These are phyloP conservation scores for Aureococcus anophagefferens DNA, from an alignment of 108 stramenopile genomes.

Conservation along the genomic window DNA sequence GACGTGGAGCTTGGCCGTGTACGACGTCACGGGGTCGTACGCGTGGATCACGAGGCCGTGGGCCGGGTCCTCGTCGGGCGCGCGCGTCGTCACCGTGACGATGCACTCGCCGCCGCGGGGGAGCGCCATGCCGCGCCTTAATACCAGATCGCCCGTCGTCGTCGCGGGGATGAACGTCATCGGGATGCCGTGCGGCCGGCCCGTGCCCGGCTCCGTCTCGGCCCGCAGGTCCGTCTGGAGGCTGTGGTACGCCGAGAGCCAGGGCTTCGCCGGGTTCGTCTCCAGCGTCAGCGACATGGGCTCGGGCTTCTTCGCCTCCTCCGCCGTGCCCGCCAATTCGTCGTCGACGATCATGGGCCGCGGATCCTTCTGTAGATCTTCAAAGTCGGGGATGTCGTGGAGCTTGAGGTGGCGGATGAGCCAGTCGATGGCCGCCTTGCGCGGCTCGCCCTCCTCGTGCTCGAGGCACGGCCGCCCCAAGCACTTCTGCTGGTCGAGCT, in stretches of 20 bases:
- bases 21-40: constrained; percentile 3
- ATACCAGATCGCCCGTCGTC: constrained; percentile 3
- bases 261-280: background rate
- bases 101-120: background rate
- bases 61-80: constrained; percentile 1
- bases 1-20: background rate
- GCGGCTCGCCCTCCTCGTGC: constrained; percentile 12
- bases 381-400: background rate
- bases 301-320: background rate
- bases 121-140: constrained; percentile 6
- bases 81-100: constrained; percentile 4
- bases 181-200: background rate
- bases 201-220: background rate
- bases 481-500: background rate
- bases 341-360: no score
- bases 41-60: constrained; percentile 10
- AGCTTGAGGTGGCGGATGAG: constrained; percentile 1
- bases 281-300: background rate
- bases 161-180: constrained; percentile 4
- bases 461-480: constrained; percentile 4
- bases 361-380: background rate
- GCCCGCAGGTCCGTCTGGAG: background rate
- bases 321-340: background rate
- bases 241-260: constrained; percentile 7
- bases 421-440: constrained; percentile 3